A percentile compares a stretch with the other conserved stretches of the same genome.
These are phyloP conservation scores for Ascosphaera apis DNA, from an alignment of 2,329 filamentous ascomycete species.

Conservation along the genomic window DNA sequence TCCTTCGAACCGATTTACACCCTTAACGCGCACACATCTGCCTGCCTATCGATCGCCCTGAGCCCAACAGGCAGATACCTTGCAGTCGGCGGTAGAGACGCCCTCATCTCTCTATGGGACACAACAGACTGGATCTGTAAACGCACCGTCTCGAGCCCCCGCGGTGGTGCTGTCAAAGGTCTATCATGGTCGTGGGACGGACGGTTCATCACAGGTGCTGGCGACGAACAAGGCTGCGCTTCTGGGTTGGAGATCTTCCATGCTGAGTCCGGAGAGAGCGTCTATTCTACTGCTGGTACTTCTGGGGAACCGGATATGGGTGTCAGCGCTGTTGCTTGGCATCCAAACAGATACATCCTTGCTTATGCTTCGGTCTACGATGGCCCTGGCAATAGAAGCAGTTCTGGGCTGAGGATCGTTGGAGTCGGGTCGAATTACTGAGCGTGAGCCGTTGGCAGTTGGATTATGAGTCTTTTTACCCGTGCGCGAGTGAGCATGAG, in stretches of 20 bases:
- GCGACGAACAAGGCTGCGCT: constrained; percentile 22
- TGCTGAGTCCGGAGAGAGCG: constrained; percentile 25
- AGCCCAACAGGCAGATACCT: constrained; percentile 26
- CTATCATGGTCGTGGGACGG: constrained; percentile 29
- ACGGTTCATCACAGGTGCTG: constrained; percentile 24
- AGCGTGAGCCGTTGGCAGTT: no score
- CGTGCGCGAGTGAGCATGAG: no score
- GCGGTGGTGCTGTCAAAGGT: constrained; percentile 22
- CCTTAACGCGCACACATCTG: constrained; percentile 25
- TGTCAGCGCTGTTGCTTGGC: constrained; percentile 26
- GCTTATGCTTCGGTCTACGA: constrained; percentile 25
- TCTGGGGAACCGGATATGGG: constrained; percentile 13
- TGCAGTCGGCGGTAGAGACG: constrained; percentile 25
- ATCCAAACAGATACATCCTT: constrained; percentile 26
- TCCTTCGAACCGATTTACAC: constrained; percentile 22
- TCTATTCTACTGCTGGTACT: constrained; percentile 21
- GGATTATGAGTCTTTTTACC: no score
- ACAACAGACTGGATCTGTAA: constrained; percentile 28
- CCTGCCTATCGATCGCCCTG: constrained; percentile 23
- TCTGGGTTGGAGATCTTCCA: constrained; percentile 26
- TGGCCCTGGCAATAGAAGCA: constrained; percentile 14
- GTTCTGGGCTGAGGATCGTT: constrained; percentile 24
- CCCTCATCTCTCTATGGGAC: constrained; percentile 28
- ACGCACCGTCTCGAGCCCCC: constrained; percentile 22
- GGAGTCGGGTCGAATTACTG: constrained; percentile 14